These are phyloP conservation scores for Penicillium pancosmium DNA, from an alignment of 495 filamentous ascomycete species.

Conservation along the genomic window DNA sequence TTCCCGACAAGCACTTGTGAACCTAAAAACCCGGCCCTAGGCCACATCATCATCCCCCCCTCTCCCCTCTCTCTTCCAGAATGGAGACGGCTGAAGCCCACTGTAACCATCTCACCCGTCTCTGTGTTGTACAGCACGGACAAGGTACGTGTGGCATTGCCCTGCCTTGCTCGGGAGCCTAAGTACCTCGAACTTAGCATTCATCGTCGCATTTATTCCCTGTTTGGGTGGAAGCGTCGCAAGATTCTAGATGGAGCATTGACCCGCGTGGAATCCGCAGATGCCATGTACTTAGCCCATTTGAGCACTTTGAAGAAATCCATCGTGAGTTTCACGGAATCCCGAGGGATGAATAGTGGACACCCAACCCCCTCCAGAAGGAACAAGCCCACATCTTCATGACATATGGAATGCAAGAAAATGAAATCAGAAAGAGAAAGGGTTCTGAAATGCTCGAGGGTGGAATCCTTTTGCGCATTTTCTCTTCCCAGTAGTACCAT, in stretches of 20 bases:
- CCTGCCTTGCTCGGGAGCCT: neutral
- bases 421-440: neutral
- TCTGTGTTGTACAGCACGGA: slow-evolving; percentile 1
- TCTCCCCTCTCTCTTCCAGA: neutral
- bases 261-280: neutral
- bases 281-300: slow-evolving; percentile 8
- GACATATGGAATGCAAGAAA: neutral
- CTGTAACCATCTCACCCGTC: neutral
- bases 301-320: slow-evolving; percentile 6
- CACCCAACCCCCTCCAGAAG: slow-evolving; percentile 5
- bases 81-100: slow-evolving; percentile 9
- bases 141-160: neutral
- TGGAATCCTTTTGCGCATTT: slow-evolving; percentile 20
- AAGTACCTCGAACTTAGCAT: too few species aligned
- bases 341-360: slow-evolving; percentile 18
- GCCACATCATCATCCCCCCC: slow-evolving; percentile 10
- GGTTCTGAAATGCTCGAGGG: slow-evolving; percentile 1
- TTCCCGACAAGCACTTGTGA: slow-evolving; percentile 10
- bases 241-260: slow-evolving; percentile 12
- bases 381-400: slow-evolving; percentile 14
- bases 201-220: too few species aligned
- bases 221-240: neutral
- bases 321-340: slow-evolving; percentile 11
- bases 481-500: neutral
- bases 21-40: slow-evolving; percentile 15